Conservation (phyloP, 2,329 filamentous ascomycete genomes). For the Neoascochyta sp. region DNA sequence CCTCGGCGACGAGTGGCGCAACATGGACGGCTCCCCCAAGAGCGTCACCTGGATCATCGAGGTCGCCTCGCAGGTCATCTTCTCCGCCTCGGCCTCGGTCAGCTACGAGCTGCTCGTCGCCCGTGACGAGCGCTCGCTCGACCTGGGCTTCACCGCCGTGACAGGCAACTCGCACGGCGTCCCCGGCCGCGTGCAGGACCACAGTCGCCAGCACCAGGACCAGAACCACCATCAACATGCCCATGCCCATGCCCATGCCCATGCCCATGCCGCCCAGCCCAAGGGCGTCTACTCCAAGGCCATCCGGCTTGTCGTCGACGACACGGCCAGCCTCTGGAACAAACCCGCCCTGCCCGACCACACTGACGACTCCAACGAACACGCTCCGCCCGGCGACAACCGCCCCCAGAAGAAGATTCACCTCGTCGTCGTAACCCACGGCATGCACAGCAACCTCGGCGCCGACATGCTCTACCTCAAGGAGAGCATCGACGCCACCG, state of each 20-base stretch:
- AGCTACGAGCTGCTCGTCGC: slow-evolving; percentile 83
- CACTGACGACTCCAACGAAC: slow-evolving; percentile 37
- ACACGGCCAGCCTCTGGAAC: slow-evolving; percentile 88
- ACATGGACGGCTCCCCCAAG: slow-evolving; percentile 38
- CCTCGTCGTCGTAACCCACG: slow-evolving; percentile 88
- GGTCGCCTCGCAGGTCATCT: slow-evolving; percentile 87
- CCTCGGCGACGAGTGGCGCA: slow-evolving; percentile 25
- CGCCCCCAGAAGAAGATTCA: slow-evolving; percentile 76
- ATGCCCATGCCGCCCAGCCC: slow-evolving; percentile 57
- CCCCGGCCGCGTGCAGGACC: slow-evolving; percentile 68
- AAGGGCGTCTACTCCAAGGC: slow-evolving; percentile 83
- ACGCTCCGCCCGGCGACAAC: slow-evolving; percentile 10
- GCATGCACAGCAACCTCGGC: slow-evolving; percentile 90
- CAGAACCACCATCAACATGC: slow-evolving; percentile 50
- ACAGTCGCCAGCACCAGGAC: slow-evolving; percentile 66
- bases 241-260: slow-evolving; percentile 52
- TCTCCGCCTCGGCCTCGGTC: slow-evolving; percentile 83
- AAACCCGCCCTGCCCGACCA: slow-evolving; percentile 75
- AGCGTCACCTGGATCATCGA: slow-evolving; percentile 86
- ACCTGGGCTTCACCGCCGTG: slow-evolving; percentile 59
- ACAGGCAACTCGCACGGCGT: slow-evolving; percentile 50
- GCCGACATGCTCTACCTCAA: slow-evolving; percentile 97
- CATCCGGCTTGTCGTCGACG: slow-evolving; percentile 73
- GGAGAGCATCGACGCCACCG: slow-evolving; percentile 88
- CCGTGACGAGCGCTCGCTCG: slow-evolving; percentile 78